phyloP scores from a whole-genome alignment of 495 filamentous ascomycete genomes.

The Penicillium simplicissimum region DNA sequence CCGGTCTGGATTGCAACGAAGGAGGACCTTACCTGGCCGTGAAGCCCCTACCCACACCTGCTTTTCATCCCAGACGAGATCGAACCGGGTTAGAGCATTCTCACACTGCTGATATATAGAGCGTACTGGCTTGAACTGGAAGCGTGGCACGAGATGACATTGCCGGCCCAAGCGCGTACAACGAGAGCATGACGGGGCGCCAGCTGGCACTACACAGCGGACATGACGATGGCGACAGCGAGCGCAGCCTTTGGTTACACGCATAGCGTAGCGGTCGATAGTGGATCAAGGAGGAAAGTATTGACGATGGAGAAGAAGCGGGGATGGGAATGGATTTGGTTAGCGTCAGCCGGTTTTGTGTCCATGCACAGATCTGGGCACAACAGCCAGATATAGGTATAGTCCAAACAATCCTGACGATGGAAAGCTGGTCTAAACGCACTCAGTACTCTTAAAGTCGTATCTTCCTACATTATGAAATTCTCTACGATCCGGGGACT shows the following conservation, averaged over 20 bases:
- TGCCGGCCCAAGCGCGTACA: conserved; percentile 35
- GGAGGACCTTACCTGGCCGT: conserved; percentile 28
- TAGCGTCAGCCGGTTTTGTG: neutral
- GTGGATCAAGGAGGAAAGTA: neutral
- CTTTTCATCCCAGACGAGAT: conserved; percentile 35
- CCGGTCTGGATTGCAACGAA: neutral
- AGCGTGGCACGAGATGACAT: conserved; percentile 40
- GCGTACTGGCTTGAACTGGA: conserved; percentile 40
- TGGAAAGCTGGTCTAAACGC: too few relatives aligned
- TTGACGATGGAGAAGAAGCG: neutral
- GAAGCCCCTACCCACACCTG: conserved; percentile 40
- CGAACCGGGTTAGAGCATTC: conserved; percentile 30
- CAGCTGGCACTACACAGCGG: conserved; percentile 34
- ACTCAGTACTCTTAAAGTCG: too few relatives aligned
- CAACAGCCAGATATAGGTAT: too few relatives aligned
- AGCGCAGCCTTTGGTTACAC: conserved; percentile 42
- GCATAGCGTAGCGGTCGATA: conserved; percentile 23
- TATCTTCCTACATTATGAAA: too few relatives aligned
- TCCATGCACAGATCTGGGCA: too few relatives aligned
- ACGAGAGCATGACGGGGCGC: conserved; percentile 35
- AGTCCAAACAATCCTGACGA: too few relatives aligned
- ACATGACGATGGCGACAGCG: conserved; percentile 46
- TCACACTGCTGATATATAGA: conserved; percentile 40
- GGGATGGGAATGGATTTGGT: neutral
- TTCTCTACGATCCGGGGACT: too few relatives aligned